Evolutionary conservation across 2,329 filamentous ascomycete genomes (phyloP).

Genomic region (Diaporthe eres): DNA sequence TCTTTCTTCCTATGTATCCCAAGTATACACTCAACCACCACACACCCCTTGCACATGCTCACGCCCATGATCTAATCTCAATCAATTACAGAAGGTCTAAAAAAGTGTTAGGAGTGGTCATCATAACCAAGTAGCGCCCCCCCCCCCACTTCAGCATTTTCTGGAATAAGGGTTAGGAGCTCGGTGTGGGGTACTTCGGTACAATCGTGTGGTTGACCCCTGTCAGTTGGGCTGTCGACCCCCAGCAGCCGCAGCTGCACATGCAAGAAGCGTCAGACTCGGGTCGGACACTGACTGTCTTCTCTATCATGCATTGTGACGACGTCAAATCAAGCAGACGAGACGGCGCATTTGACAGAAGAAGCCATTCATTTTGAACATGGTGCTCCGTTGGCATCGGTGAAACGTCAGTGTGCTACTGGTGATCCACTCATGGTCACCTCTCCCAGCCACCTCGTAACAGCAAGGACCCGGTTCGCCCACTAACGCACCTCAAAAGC

Average conservation of each 20-base stretch:
- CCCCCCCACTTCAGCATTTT: too few species aligned
- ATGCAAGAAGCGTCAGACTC: not conserved
- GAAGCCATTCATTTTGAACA: not conserved
- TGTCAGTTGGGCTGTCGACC: not conserved
- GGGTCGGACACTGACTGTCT: not conserved
- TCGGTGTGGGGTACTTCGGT: not conserved
- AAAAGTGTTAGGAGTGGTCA: too few species aligned
- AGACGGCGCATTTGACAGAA: not conserved
- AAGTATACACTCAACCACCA: too few species aligned
- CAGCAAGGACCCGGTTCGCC: constrained; percentile 18
- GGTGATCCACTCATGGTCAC: constrained; percentile 20
- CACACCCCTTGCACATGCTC: too few species aligned
- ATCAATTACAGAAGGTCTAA: too few species aligned
- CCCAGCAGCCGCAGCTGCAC: constrained; percentile 1
- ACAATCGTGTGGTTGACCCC: not conserved
- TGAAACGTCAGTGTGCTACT: constrained; percentile 26
- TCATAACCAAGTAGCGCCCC: not conserved
- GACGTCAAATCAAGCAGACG: not conserved
- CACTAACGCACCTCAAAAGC: constrained; percentile 20
- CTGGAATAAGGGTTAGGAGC: not conserved
- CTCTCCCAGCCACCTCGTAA: constrained; percentile 31
- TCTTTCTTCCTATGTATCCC: too few species aligned
- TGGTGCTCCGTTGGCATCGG: not conserved
- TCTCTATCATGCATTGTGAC: not conserved
- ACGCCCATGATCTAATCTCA: too few species aligned